Evolutionary conservation across 2,329 filamentous ascomycete genomes (phyloP).

Genomic region (Ascosphaera acerosa): DNA sequence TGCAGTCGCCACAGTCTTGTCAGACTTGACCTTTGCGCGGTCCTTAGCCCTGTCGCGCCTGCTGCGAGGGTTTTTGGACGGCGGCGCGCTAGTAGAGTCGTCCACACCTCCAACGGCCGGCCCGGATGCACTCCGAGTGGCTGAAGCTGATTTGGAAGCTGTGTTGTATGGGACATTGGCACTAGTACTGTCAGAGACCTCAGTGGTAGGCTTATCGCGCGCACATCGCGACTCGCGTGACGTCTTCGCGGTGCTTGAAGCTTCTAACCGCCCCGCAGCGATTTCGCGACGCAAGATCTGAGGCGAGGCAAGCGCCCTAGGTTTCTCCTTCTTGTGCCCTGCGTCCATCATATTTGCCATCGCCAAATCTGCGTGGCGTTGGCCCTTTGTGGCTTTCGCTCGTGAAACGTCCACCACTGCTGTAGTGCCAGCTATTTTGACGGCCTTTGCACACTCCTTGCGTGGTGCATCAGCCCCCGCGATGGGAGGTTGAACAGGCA

Average conservation of each 20-base stretch:
- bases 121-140: conserved; percentile 4
- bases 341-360: too few species aligned
- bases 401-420: too few species aligned
- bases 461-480: too few species aligned
- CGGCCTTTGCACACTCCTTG: conserved; percentile 10
- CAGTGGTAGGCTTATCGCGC: conserved; percentile 2
- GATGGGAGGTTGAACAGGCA: too few species aligned
- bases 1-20: too few species aligned
- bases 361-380: too few species aligned
- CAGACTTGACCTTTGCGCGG: conserved; percentile 4
- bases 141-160: conserved; percentile 4
- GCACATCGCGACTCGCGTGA: conserved; percentile 2
- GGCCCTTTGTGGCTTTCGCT: too few species aligned
- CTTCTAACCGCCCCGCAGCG: conserved; percentile 7
- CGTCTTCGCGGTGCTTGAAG: conserved; percentile 7
- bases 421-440: too few species aligned
- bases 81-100: too few species aligned
- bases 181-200: too few species aligned
- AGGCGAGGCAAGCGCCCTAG: conserved; percentile 14
- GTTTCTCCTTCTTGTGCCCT: conserved; percentile 28
- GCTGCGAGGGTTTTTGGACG: too few species aligned
- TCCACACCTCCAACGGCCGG: too few species aligned
- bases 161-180: conserved; percentile 3
- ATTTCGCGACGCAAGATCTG: conserved; percentile 8
- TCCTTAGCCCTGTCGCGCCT: conserved; percentile 4